These are phyloP conservation scores for Psidium friedrichsthalianum DNA, from an alignment of 345 rosid species.

Conservation along the genomic window DNA sequence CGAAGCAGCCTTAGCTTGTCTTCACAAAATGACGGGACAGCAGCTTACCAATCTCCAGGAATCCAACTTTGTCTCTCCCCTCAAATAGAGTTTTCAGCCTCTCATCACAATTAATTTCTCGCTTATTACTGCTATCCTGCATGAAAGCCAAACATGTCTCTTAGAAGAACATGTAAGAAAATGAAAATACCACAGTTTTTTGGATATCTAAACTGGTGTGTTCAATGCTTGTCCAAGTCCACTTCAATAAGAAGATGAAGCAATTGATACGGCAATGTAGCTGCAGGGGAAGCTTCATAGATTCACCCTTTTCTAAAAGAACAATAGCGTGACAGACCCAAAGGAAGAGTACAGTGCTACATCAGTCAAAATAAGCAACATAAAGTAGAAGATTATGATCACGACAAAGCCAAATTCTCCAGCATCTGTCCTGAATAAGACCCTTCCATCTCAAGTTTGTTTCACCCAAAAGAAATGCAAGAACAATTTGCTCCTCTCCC, in stretches of 20 bases:
- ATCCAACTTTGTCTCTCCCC: conserved; percentile 58
- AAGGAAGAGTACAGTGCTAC: neutral
- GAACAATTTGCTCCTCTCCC: neutral
- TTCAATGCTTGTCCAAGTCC: neutral
- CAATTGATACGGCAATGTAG: neutral
- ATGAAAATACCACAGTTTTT: neutral
- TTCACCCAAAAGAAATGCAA: neutral
- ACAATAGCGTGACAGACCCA: neutral
- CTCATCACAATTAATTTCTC: conserved; percentile 64
- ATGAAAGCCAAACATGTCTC: neutral
- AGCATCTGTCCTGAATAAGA: neutral
- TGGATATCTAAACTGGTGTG: neutral
- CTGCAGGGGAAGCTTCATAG: neutral
- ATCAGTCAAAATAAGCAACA: neutral
- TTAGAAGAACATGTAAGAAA: neutral
- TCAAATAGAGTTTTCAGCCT: conserved; percentile 63
- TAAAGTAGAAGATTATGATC: neutral
- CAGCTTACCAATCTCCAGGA: conserved; percentile 68
- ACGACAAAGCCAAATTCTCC: neutral
- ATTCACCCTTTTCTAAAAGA: neutral
- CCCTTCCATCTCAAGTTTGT: neutral
- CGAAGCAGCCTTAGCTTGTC: conserved; percentile 7
- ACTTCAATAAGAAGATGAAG: neutral
- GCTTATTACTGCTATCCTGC: conserved; percentile 67
- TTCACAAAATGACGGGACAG: conserved; percentile 57